Conservation (phyloP, 495 filamentous ascomycete genomes). For the Lophiostoma macrostomum region DNA sequence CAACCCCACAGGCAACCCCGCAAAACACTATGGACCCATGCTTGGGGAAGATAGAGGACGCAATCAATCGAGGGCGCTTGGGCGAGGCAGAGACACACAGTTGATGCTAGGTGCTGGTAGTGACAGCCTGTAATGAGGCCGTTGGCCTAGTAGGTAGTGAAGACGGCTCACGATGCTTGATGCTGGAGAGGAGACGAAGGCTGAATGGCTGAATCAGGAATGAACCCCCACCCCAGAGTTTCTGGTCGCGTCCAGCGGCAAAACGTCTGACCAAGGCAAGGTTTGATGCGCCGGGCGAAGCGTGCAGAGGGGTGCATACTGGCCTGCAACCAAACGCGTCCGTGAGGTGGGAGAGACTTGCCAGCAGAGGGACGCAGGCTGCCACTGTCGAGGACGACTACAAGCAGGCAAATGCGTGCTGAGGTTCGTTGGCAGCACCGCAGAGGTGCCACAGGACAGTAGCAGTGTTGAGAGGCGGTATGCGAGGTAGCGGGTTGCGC, state of each 20-base stretch:
- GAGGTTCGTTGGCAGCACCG: neutral
- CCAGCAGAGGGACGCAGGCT: neutral
- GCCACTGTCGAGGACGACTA: neutral
- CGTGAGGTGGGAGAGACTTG: slow-evolving; percentile 4
- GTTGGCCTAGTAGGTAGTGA: neutral
- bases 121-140: neutral
- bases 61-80: slow-evolving; percentile 1
- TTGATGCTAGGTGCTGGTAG: neutral
- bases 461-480: neutral
- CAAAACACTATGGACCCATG: no score
- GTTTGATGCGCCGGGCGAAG: no score
- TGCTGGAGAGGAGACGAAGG: neutral
- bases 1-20: no score
- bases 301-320: neutral
- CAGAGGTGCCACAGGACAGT: neutral
- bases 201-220: neutral
- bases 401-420: neutral
- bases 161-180: slow-evolving; percentile 3
- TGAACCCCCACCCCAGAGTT: slow-evolving; percentile 21
- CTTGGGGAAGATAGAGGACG: neutral
- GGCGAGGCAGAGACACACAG: neutral
- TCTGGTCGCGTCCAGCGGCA: slow-evolving; percentile 30
- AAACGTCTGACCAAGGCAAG: slow-evolving; percentile 23
- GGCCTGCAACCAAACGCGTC: slow-evolving; percentile 18
- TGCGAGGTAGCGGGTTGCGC: neutral